A percentile compares a stretch with the other conserved stretches of the same genome.
These are phyloP conservation scores for Westerdykella sp. DNA, from an alignment of 2,329 filamentous ascomycete genomes.

Conservation along the genomic window DNA sequence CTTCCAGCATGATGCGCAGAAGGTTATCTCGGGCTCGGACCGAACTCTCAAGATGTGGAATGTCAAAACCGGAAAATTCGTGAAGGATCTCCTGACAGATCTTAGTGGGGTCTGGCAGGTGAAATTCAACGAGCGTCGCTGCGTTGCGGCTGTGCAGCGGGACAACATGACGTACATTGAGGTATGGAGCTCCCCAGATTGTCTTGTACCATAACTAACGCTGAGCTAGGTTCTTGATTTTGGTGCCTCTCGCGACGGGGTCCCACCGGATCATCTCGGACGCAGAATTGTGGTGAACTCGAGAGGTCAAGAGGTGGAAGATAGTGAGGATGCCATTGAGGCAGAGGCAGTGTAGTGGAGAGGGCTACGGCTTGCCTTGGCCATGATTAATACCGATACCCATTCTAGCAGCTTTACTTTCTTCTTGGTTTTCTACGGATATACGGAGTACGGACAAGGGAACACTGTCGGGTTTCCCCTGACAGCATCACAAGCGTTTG, in stretches of 20 bases:
- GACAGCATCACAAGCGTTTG: background rate
- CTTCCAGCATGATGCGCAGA: conserved; percentile 94
- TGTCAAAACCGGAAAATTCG: conserved; percentile 81
- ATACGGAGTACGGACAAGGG: no score
- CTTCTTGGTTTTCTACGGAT: no score
- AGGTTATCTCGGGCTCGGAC: conserved; percentile 94
- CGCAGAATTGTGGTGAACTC: conserved; percentile 59
- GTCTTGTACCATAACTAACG: conserved; percentile 26
- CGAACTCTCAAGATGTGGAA: conserved; percentile 99
- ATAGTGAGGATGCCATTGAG: conserved; percentile 29
- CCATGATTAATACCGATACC: conserved; percentile 24
- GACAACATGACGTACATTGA: conserved; percentile 92
- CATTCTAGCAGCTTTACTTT: conserved; percentile 2
- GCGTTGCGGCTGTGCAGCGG: conserved; percentile 92
- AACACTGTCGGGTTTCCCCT: no score
- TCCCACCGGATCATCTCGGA: conserved; percentile 69
- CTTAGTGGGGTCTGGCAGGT: conserved; percentile 98
- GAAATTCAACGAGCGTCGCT: conserved; percentile 90
- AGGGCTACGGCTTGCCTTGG: conserved; percentile 1
- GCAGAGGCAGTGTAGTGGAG: conserved; percentile 15
- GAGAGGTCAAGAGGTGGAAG: conserved; percentile 33
- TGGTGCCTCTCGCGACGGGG: conserved; percentile 83
- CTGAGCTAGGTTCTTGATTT: conserved; percentile 81
- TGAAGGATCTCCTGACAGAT: conserved; percentile 87
- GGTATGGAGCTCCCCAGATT: conserved; percentile 46